phyloP scores from a whole-genome alignment of 2,329 filamentous ascomycete genomes.

The Calonectria henricotiae region DNA sequence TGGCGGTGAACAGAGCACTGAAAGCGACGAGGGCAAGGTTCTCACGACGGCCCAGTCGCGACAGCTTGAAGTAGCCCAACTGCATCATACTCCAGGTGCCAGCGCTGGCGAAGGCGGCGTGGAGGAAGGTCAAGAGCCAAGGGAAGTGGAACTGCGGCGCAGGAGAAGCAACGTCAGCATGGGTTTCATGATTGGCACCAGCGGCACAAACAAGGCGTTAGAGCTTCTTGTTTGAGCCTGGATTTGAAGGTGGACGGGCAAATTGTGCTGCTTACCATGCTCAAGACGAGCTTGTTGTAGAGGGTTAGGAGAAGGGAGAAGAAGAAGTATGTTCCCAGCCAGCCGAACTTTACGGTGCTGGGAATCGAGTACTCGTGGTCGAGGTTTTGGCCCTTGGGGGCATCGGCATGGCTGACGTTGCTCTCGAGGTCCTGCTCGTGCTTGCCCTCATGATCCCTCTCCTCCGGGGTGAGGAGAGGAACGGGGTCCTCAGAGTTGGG shows the following conservation, averaged over 20 bases:
- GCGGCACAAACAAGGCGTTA: conserved; percentile 17
- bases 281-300: conserved; percentile 74
- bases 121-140: conserved; percentile 74
- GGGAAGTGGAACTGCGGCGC: conserved; percentile 70
- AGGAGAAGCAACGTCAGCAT: conserved; percentile 44
- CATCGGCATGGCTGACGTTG: conserved; percentile 51
- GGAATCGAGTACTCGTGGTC: conserved; percentile 65
- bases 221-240: not conserved
- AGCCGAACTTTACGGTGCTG: conserved; percentile 65
- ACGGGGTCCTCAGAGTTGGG: conserved; percentile 55
- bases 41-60: conserved; percentile 68
- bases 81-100: conserved; percentile 71
- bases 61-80: conserved; percentile 69
- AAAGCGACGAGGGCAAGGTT: conserved; percentile 72
- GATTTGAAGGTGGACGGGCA: not conserved
- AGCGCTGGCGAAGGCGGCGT: conserved; percentile 71
- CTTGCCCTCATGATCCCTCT: conserved; percentile 55
- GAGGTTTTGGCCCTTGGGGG: conserved; percentile 57
- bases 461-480: conserved; percentile 54
- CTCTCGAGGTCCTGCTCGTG: conserved; percentile 56
- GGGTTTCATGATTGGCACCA: conserved; percentile 30
- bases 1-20: conserved; percentile 75
- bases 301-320: conserved; percentile 67
- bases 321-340: conserved; percentile 69
- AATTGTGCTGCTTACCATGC: conserved; percentile 62